A percentile compares a stretch with the other conserved stretches of the same genome.
Conservation (phyloP, 2,329 filamentous ascomycete species). For the Lojkania enalia region DNA sequence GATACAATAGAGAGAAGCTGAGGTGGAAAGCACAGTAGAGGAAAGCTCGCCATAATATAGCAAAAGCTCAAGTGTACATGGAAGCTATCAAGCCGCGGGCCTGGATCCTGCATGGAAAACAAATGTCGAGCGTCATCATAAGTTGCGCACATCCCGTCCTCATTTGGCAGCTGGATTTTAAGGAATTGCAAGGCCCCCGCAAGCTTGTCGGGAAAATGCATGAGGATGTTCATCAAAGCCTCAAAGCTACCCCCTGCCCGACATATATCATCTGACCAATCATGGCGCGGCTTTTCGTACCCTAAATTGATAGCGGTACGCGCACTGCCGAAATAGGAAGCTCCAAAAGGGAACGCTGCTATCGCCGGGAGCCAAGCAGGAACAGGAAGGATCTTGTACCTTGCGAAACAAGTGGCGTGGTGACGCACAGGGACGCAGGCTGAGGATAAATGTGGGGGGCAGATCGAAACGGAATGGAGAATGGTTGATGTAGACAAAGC, state of each 20-base stretch:
- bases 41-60: conserved; percentile 9
- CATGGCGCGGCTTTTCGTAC: too few species aligned
- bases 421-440: not conserved
- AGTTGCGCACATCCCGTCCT: conserved; percentile 1
- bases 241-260: conserved; percentile 4
- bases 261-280: not conserved
- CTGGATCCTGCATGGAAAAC: conserved; percentile 2
- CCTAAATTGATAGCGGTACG: not conserved
- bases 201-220: conserved; percentile 2
- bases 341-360: not conserved
- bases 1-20: not conserved
- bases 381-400: not conserved
- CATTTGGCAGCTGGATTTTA: not conserved
- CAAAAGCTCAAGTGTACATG: not conserved
- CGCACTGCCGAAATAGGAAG: not conserved
- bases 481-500: not conserved
- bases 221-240: conserved; percentile 8
- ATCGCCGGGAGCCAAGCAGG: not conserved
- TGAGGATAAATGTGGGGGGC: not conserved
- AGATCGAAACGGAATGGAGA: not conserved
- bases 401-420: not conserved
- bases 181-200: not conserved
- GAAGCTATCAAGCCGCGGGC: conserved; percentile 3
- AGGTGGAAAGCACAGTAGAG: not conserved
- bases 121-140: conserved; percentile 1